Percentiles rank a stretch among this genome's conserved stretches.
Conservation (phyloP, 495 filamentous ascomycete species). For the Aspergillus ellipticus region DNA sequence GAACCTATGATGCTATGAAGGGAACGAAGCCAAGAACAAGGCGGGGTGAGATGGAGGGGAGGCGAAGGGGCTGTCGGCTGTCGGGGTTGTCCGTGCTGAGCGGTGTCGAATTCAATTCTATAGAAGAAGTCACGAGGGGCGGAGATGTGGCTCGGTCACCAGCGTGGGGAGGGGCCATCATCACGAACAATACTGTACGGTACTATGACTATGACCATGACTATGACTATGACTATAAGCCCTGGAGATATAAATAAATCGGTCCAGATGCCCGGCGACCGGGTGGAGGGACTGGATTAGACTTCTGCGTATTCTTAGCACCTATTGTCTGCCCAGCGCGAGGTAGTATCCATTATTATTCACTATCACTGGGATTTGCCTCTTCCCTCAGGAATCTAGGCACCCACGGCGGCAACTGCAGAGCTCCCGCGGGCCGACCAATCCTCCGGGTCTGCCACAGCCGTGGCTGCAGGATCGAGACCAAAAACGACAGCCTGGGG, state of each 20-base stretch:
- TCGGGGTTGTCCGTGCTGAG: slow-evolving; percentile 17
- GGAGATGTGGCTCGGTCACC: slow-evolving; percentile 1
- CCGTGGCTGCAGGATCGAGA: slow-evolving; percentile 25
- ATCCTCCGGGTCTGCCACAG: slow-evolving; percentile 18
- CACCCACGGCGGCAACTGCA: neutral
- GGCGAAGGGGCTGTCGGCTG: slow-evolving; percentile 11
- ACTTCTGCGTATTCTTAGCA: neutral
- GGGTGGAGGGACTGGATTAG: neutral
- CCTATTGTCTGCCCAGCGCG: too few relatives aligned
- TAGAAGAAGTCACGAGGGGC: neutral
- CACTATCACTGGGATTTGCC: too few relatives aligned
- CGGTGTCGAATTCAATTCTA: slow-evolving; percentile 11
- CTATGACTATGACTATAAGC: neutral
- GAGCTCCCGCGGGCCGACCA: slow-evolving; percentile 15
- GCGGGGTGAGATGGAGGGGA: slow-evolving; percentile 6
- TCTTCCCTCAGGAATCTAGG: neutral
- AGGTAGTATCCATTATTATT: too few relatives aligned
- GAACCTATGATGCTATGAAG: slow-evolving; percentile 12
- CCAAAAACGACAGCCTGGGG: slow-evolving; percentile 15
- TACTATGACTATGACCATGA: too few relatives aligned
- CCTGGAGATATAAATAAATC: neutral
- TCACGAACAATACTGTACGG: neutral
- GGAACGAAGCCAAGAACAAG: slow-evolving; percentile 12
- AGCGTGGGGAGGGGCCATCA: neutral
- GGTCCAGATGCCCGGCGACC: too few relatives aligned